Conservation (phyloP, 2,329 filamentous ascomycete species). For the Periconia macrospinosa region DNA sequence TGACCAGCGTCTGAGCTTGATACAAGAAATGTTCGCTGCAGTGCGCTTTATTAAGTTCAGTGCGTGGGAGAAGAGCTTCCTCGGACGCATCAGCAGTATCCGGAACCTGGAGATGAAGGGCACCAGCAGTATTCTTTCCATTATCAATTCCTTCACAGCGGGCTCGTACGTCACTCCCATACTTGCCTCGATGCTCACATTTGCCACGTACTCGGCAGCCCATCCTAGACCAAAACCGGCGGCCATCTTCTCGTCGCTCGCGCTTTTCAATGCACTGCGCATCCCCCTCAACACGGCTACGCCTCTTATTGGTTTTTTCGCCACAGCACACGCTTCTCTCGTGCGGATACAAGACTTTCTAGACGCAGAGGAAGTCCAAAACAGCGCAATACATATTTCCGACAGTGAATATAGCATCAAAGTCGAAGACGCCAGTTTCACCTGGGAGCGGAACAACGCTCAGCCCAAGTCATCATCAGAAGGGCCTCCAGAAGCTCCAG, state of each 20-base stretch:
- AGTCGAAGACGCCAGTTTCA: conserved; percentile 74
- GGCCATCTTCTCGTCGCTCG: conserved; percentile 86
- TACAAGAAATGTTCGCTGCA: conserved; percentile 87
- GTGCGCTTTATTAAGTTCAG: conserved; percentile 97
- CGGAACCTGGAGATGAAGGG: conserved; percentile 75
- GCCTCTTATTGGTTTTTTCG: conserved; percentile 82
- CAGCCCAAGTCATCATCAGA: conserved; percentile 40
- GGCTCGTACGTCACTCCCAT: conserved; percentile 84
- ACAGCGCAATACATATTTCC: conserved; percentile 64
- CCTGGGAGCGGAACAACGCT: conserved; percentile 69
- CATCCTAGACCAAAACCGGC: conserved; percentile 72
- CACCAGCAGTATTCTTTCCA: conserved; percentile 81
- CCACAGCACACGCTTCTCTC: conserved; percentile 85
- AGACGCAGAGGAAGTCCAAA: conserved; percentile 78
- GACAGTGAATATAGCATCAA: conserved; percentile 63
- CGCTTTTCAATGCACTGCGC: conserved; percentile 87
- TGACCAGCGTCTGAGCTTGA: conserved; percentile 86
- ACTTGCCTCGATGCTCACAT: conserved; percentile 92
- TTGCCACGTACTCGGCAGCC: conserved; percentile 74
- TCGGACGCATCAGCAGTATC: conserved; percentile 73
- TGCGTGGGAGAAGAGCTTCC: conserved; percentile 88
- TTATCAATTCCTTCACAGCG: conserved; percentile 83
- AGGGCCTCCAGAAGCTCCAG: conserved; percentile 52
- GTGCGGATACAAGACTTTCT: conserved; percentile 87
- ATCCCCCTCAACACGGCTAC: conserved; percentile 89